phyloP scores from a whole-genome alignment of 192 early-diverging fungal genomes.

The Linnemannia hyalina region DNA sequence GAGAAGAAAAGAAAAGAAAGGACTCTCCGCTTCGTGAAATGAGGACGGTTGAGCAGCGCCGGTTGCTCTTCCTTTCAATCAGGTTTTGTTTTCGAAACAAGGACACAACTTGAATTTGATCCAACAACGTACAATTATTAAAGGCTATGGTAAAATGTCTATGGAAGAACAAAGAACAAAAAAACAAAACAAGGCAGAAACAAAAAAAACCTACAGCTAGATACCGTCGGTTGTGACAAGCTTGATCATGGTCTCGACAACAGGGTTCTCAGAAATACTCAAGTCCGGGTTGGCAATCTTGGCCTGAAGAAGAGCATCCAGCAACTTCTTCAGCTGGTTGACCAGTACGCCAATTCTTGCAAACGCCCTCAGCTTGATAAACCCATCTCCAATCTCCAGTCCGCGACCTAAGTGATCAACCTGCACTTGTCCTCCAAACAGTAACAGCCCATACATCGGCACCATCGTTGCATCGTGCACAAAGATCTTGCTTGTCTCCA shows the following conservation, averaged over 20 bases:
- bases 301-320: conserved; percentile 76
- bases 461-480: conserved; percentile 75
- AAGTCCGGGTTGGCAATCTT: conserved; percentile 79
- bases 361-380: conserved; percentile 79
- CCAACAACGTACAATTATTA: no score
- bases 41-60: no score
- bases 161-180: not conserved
- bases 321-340: conserved; percentile 76
- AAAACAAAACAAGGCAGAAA: no score
- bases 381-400: conserved; percentile 70
- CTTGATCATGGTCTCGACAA: conserved; percentile 58
- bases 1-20: no score
- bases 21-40: no score
- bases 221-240: conserved; percentile 54
- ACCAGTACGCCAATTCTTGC: conserved; percentile 80
- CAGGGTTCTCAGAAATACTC: conserved; percentile 57
- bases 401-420: conserved; percentile 80
- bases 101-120: no score
- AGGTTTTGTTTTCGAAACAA: no score
- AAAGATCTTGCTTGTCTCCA: conserved; percentile 77
- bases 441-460: conserved; percentile 77
- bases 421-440: conserved; percentile 86
- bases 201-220: not conserved
- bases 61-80: no score
- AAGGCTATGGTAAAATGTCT: not conserved